Conservation (phyloP, 1,284 basidiomycete genomes). For the Acaromyces ingoldii region DNA sequence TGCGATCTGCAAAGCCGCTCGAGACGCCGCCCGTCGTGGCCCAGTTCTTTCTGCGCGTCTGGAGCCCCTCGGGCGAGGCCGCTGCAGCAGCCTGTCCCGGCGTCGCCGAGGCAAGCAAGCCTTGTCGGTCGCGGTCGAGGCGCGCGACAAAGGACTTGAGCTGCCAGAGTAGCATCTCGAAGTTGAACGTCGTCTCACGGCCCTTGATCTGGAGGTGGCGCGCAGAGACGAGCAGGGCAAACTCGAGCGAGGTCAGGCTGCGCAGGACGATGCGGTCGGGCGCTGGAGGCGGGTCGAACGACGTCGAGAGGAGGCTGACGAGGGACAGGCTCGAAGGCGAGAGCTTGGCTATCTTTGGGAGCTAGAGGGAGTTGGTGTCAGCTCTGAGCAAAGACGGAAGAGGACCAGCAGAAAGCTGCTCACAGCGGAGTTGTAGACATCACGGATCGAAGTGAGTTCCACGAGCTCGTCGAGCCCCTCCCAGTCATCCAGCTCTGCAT, state of each 20-base stretch:
- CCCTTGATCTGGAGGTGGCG: conserved; percentile 42
- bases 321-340: background rate
- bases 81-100: too few relatives aligned
- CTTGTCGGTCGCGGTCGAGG: conserved; percentile 7
- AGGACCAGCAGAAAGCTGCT: background rate
- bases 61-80: too few relatives aligned
- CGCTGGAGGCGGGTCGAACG: conserved; percentile 4
- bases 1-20: conserved; percentile 3
- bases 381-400: background rate
- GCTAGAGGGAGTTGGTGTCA: background rate
- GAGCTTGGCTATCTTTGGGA: background rate
- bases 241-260: conserved; percentile 35
- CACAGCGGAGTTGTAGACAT: background rate
- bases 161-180: conserved; percentile 46
- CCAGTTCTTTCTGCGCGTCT: too few relatives aligned
- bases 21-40: background rate
- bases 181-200: conserved; percentile 44
- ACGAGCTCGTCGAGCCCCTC: too few relatives aligned
- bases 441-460: too few relatives aligned
- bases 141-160: conserved; percentile 27
- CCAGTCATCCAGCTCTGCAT: background rate
- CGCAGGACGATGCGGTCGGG: conserved; percentile 8
- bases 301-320: conserved; percentile 1
- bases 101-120: background rate
- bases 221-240: conserved; percentile 41